Base-by-base conservation (phyloP, 2,329 filamentous ascomycete genomes). In the Arthrocladium fulminans region DNA sequence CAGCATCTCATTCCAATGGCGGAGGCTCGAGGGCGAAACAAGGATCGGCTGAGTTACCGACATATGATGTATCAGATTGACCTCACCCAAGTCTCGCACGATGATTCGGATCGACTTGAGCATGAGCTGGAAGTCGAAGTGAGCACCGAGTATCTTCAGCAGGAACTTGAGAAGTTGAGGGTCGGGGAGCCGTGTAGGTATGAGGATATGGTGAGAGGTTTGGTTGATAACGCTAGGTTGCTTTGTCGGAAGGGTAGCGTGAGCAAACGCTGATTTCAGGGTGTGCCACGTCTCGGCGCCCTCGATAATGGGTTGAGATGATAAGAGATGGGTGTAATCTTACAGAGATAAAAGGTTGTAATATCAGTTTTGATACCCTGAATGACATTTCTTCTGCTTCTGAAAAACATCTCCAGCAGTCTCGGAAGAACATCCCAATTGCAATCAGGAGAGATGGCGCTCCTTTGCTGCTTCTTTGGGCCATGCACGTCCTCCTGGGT, bases 11-110 rank as follows among this genome's bases (percentile, higher is more conserved):
- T 69, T 0, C 65, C 72, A 2, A 59, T 64, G 10, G 59, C 63
- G 7, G 72, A 74, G 20, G 65, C 63, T 29, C 68, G 65, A 38
- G 67, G 59, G 12, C 80, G 89, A 5, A 81, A 80, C 58, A 98
- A 98, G 66, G 89, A 98, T 65, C 80, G 92, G 15, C 73, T 98
- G 63, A 94, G 86, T 62, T 98, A 98, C 67, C 82, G 76, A 8
- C 94, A 97, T 63, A 76, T 88, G 34, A 81, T 80, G 47, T 96
- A 94, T 63, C 86, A 92, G 63, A 77, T 98, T 57, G 92, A 98
- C 66, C 72, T 98, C 44, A 98, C 92, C 0, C 89, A 96, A 64
- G 92, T 98, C 35, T 84, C 81, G 9, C 75, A 63, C 38, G 61
- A 66, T 27, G 71, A 76, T 52, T 42, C 52, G 59, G 9, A 51